Evolutionary conservation across 805 yeast species (phyloP).

Genomic region (Candida montana): DNA sequence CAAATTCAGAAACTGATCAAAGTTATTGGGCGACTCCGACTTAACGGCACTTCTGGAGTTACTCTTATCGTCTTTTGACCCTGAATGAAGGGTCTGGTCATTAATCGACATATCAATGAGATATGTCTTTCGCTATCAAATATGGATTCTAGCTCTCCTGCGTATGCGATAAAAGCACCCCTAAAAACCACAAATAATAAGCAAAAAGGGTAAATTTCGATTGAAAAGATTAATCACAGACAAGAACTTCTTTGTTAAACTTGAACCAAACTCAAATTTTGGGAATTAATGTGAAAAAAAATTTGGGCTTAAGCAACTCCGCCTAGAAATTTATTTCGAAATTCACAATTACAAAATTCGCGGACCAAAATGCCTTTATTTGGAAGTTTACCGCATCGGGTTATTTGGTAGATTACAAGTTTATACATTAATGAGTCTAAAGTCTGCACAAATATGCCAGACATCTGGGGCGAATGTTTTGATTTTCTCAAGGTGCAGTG

Average conservation of each 20-base stretch:
- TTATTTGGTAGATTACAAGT: neutral
- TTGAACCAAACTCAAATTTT: too few species aligned
- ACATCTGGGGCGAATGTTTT: slow-evolving; percentile 87
- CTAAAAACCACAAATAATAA: too few species aligned
- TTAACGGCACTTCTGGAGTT: too few species aligned
- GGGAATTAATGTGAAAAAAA: too few species aligned
- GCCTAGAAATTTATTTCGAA: neutral
- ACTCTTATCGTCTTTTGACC: neutral
- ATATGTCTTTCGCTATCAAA: too few species aligned
- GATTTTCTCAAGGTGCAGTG: slow-evolving; percentile 50
- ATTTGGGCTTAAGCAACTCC: too few species aligned
- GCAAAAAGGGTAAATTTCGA: too few species aligned
- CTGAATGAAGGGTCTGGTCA: neutral
- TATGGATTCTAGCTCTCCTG: too few species aligned
- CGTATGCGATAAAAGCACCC: too few species aligned
- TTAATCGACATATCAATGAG: too few species aligned
- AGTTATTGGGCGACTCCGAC: neutral
- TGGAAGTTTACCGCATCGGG: neutral
- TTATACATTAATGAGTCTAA: slow-evolving; percentile 2
- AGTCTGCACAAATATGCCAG: slow-evolving; percentile 65
- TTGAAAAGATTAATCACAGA: too few species aligned
- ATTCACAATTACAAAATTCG: neutral
- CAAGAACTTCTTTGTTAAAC: too few species aligned
- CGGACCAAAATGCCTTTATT: neutral
- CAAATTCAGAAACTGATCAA: slow-evolving; percentile 19